phyloP scores from a whole-genome alignment of 2,329 filamentous ascomycete species.

The Paracamarosporium sp. region DNA sequence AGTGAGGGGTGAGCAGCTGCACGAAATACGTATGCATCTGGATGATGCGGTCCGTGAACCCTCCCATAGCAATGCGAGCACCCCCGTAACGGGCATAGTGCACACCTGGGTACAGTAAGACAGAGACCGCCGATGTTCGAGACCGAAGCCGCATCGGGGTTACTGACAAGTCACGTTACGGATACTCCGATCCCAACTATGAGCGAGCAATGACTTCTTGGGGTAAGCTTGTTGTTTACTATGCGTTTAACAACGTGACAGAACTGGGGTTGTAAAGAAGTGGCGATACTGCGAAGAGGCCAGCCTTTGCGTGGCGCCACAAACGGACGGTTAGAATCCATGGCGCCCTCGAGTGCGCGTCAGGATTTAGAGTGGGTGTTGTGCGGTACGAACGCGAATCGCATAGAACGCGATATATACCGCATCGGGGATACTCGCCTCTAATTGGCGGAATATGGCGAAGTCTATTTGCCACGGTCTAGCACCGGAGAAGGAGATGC shows the following conservation, averaged over 20 bases:
- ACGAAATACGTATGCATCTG: constrained; percentile 2
- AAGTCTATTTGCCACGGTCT: not conserved
- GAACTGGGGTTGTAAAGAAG: not conserved
- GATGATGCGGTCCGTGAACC: not conserved
- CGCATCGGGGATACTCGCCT: not conserved
- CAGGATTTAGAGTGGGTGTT: not conserved
- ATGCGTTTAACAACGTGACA: not conserved
- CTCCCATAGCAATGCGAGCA: not conserved
- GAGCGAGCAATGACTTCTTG: not conserved
- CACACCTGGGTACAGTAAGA: not conserved
- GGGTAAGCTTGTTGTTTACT: not conserved
- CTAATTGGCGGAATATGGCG: not conserved
- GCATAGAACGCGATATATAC: not conserved
- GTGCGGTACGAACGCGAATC: not conserved
- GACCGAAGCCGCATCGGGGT: not conserved
- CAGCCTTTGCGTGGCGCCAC: not conserved
- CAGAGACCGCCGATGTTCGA: not conserved
- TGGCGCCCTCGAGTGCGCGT: not conserved
- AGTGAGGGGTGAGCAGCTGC: constrained; percentile 4
- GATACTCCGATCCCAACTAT: not conserved
- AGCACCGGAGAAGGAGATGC: not conserved
- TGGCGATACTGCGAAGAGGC: not conserved
- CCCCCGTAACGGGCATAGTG: not conserved
- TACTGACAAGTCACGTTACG: not conserved
- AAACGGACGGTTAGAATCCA: not conserved